Base-by-base conservation (phyloP, 306 rosid species). In the Castanea crenata region DNA sequence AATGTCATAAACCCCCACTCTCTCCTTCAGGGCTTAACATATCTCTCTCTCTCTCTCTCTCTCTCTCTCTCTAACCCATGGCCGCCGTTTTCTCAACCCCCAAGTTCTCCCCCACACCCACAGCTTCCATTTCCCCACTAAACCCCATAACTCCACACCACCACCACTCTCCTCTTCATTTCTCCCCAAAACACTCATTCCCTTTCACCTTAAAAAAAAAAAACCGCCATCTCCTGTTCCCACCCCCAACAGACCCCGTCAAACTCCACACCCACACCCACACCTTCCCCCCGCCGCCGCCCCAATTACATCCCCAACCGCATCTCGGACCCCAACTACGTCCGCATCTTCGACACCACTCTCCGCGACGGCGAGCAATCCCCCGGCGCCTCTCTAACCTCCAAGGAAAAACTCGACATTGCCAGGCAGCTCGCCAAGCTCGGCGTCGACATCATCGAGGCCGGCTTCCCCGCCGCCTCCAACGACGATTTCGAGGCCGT, bases 331-430 rank as follows among this genome's bases (percentile, higher is more conserved):
- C 92, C 98, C 4, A 31, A 69, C 31, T 95, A 95, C 49, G 97
- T 95, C 12, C 96, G 99, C 61, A 78, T 95, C 74, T 91, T 93
- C 57, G 97, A 95, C 87, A 95, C 99, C 69, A 95, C 99, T 10
- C 98, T 95, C 82, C 99, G 99, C 18, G 98, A 95, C 68, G 99
- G 98, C 74, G 99, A 95, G 88, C 99, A 95, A 79, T 91, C 98
- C 31, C 99, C 98, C 5, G 99, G 99, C n/a, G 98, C 99, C 55
- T 88, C 99, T 69, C 85, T 95, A 83, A 95, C 97, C 2, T 86
- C 98, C 6, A 95, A 91, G 78, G 97, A 93, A 85, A 95, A 95
- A 76, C 79, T 93, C 11, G 98, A 91, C 87, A 91, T 95, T 15
- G 99, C 99, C 5, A 82, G 94, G 13, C 96, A 93, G 88, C 91